Percentiles rank a stretch among this genome's conserved stretches.
Conservation (phyloP, 306 rosid genomes). For the Cyclanthera cordifolia region DNA sequence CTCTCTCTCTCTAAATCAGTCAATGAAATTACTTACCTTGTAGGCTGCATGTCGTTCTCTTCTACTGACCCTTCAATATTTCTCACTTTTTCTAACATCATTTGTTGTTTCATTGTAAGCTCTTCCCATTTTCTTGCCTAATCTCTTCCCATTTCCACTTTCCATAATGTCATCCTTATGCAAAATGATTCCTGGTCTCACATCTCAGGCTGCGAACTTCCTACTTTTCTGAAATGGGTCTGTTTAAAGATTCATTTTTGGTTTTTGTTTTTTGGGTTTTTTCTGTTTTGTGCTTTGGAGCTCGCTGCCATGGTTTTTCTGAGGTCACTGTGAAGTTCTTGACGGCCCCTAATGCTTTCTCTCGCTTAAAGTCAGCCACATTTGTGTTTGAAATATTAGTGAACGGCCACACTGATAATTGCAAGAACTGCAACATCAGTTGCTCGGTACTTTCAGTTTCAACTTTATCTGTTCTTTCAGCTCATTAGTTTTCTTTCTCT, state of each 20-base stretch:
- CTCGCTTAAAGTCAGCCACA: constrained; percentile 56
- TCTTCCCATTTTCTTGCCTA: too few relatives aligned
- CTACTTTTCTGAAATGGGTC: constrained; percentile 34
- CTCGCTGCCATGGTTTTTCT: constrained; percentile 37
- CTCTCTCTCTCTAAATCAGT: background rate
- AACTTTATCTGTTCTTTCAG: constrained; percentile 7
- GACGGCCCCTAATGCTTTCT: constrained; percentile 62
- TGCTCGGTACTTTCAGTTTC: constrained; percentile 51
- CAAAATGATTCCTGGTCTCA: constrained; percentile 15
- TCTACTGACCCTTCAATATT: constrained; percentile 17
- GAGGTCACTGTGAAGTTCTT: constrained; percentile 49
- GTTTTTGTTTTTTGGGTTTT: constrained; percentile 30
- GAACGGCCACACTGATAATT: constrained; percentile 19
- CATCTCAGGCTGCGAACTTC: background rate
- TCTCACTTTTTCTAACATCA: constrained; percentile 21
- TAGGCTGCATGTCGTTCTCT: constrained; percentile 19
- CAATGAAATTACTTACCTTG: constrained; percentile 18
- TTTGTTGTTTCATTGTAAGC: constrained; percentile 15
- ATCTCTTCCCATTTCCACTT: constrained; percentile 8
- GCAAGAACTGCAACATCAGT: constrained; percentile 49
- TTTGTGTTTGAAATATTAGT: constrained; percentile 50
- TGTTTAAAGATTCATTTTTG: constrained; percentile 22
- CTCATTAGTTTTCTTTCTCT: background rate
- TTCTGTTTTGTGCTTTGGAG: constrained; percentile 27
- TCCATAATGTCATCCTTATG: constrained; percentile 20